Conservation (phyloP, 2,329 filamentous ascomycete species). For the Xylaria arbuscula region DNA sequence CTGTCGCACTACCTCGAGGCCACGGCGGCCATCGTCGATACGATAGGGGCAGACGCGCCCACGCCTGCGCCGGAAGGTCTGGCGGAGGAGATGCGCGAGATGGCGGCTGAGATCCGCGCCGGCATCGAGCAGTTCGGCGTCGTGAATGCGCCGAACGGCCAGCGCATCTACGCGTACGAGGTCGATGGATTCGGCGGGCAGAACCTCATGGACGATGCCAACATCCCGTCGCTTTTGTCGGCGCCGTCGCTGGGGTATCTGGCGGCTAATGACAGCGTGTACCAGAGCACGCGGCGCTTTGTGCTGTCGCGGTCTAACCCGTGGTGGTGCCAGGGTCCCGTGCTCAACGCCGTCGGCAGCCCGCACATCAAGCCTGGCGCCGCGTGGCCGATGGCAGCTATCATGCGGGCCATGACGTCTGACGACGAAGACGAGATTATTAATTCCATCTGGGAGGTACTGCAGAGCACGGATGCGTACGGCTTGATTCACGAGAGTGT, state of each 20-base stretch:
- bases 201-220: slow-evolving; percentile 78
- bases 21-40: slow-evolving; percentile 58
- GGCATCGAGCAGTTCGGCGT: slow-evolving; percentile 79
- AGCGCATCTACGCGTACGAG: slow-evolving; percentile 78
- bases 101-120: slow-evolving; percentile 71
- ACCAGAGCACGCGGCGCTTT: slow-evolving; percentile 83
- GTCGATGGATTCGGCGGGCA: slow-evolving; percentile 77
- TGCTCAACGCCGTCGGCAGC: slow-evolving; percentile 78
- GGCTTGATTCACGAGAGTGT: slow-evolving; percentile 86
- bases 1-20: slow-evolving; percentile 71
- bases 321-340: slow-evolving; percentile 75
- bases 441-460: slow-evolving; percentile 68
- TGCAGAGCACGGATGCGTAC: slow-evolving; percentile 76
- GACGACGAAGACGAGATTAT: slow-evolving; percentile 80
- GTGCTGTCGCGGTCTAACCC: slow-evolving; percentile 81
- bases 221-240: slow-evolving; percentile 74
- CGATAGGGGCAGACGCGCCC: slow-evolving; percentile 41
- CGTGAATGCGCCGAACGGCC: slow-evolving; percentile 54
- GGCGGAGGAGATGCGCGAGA: slow-evolving; percentile 64
- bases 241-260: slow-evolving; percentile 73
- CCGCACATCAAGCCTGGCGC: slow-evolving; percentile 70
- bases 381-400: slow-evolving; percentile 68
- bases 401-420: slow-evolving; percentile 66
- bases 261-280: slow-evolving; percentile 69
- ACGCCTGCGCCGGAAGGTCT: slow-evolving; percentile 52